A percentile compares a stretch with the other conserved stretches of the same genome.
Evolutionary conservation across 1,284 basidiomycete species (phyloP).

Genomic region (Schizophyllum amplum): DNA sequence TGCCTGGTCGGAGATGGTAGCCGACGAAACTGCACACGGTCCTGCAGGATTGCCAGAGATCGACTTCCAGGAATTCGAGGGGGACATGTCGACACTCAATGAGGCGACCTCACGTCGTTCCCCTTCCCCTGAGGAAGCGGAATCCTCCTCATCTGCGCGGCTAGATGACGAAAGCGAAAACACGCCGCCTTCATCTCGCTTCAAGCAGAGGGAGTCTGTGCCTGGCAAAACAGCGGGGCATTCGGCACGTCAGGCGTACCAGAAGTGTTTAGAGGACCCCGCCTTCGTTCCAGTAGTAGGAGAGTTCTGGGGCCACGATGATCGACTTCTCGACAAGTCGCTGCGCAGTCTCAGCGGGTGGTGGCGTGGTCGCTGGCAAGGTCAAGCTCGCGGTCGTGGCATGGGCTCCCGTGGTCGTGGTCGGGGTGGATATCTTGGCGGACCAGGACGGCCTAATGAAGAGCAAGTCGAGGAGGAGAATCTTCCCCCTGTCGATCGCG

Average conservation of each 20-base stretch:
- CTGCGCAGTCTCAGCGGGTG: constrained; percentile 68
- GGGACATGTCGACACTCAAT: constrained; percentile 23
- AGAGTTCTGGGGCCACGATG: constrained; percentile 88
- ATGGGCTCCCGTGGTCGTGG: constrained; percentile 45
- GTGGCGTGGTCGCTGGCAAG: constrained; percentile 76
- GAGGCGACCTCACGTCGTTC: constrained; percentile 3
- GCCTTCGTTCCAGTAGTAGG: constrained; percentile 82
- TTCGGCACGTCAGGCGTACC: constrained; percentile 67
- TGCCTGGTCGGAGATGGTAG: constrained; percentile 79
- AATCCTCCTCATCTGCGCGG: constrained; percentile 26
- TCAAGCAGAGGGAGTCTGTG: neutral
- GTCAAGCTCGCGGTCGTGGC: constrained; percentile 54
- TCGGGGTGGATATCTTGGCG: constrained; percentile 35
- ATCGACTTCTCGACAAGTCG: constrained; percentile 71
- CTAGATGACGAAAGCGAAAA: constrained; percentile 25
- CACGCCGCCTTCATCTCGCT: constrained; percentile 16
- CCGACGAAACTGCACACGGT: constrained; percentile 40
- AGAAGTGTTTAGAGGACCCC: constrained; percentile 75
- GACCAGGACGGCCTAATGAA: constrained; percentile 2
- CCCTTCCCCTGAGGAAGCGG: constrained; percentile 12
- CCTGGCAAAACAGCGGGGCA: constrained; percentile 38
- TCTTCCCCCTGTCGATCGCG: constrained; percentile 49
- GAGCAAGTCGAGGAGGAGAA: constrained; percentile 15
- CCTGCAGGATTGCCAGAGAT: constrained; percentile 66
- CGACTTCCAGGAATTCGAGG: constrained; percentile 64